Evolutionary conservation across 176 grass and related monocot species (phyloP), one percentile per base, ranked within the genome.

Genomic region (Rhynchospora pubera): DNA sequence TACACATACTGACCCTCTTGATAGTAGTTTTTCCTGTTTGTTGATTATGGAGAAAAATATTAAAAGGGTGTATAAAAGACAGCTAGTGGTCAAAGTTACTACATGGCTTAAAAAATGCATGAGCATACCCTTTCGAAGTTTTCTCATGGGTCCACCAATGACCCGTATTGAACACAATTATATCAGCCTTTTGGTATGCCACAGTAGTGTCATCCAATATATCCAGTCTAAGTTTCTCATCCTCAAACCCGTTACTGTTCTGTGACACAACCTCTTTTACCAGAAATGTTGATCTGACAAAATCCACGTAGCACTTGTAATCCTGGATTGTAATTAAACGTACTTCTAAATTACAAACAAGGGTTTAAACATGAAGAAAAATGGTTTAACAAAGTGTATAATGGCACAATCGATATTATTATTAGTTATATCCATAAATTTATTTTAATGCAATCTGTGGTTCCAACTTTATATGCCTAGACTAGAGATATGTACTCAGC

Each of bases 91-190:
- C 6, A 47, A 30, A 39, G 34, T 39, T 39, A 39, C 4, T 18
- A 44, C 47, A 78, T 8, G 64, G n/a, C 7, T 46, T 65, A 65
- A 62, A 48, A 87, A 78, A 10, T 30, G 45, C 79, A 51, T 75
- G 15, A 62, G 32, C 63, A 14, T 72, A 99, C 96, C 96, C 96
- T 87, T 79, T 83, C 42, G 96, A 93, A 55, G 87, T 93, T 80
- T 98, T 94, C 15, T 85, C 66, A 70, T 94, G 96, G 66, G 96
- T 98, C 92, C 96, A 99, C 92, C 96, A 95, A 73, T 95, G 96
- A 9, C 89, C 91, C 5, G 92, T 99, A 84, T 95, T 99, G 91
- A 95, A 91, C 32, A 99, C 89, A 81, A 95, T 80, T 44, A 99
- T 81, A 87, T 93, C 82, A 1, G 96, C 96, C 24, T 86, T 89